Conservation (phyloP, 495 filamentous ascomycete genomes). For the Neurospora discreta region DNA sequence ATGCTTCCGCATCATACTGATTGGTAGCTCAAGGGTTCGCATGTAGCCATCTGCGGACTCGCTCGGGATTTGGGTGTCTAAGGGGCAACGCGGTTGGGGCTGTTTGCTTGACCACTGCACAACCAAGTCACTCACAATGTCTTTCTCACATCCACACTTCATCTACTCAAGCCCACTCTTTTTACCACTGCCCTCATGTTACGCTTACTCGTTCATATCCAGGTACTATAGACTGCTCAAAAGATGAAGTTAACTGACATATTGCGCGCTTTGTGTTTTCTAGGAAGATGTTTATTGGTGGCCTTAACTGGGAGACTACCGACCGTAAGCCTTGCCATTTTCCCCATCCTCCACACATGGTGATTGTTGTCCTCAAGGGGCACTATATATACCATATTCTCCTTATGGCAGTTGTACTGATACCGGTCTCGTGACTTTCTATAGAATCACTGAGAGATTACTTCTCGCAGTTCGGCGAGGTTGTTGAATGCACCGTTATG, state of each 20-base stretch:
- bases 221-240: not conserved
- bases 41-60: not conserved
- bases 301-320: constrained; percentile 97
- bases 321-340: constrained; percentile 58
- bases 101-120: not conserved
- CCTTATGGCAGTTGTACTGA: not conserved
- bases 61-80: not conserved
- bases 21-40: not conserved
- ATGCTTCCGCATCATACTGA: not conserved
- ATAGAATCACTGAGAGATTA: constrained; percentile 99
- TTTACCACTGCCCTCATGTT: not conserved
- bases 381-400: not conserved
- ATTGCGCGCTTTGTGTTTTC: not conserved
- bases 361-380: not conserved
- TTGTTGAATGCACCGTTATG: constrained; percentile 97
- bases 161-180: not conserved
- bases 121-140: not conserved
- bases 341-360: not conserved
- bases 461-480: constrained; percentile 96
- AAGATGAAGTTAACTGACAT: constrained; percentile 21
- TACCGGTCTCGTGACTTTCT: not conserved
- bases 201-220: not conserved
- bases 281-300: constrained; percentile 99
- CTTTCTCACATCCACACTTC: not conserved
- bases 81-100: not conserved